Conservation (phyloP, 768 basidiomycete genomes). For the Lentinula lateritia region DNA sequence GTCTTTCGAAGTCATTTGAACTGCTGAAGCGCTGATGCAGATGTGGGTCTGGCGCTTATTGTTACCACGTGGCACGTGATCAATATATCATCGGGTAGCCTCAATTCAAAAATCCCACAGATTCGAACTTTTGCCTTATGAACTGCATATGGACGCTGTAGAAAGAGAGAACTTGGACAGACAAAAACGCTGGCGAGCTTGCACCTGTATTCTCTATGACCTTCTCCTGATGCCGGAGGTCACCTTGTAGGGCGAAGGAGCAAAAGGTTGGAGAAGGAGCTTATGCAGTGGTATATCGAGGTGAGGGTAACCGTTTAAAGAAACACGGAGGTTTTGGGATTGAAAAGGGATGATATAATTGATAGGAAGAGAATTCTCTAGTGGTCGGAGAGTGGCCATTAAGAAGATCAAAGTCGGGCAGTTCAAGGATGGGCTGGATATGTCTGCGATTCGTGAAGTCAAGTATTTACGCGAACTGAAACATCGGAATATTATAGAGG, state of each 20-base stretch:
- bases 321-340: neutral
- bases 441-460: slow-evolving; percentile 98
- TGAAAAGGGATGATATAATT: no score
- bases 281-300: slow-evolving; percentile 94
- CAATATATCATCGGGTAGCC: no score
- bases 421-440: slow-evolving; percentile 97
- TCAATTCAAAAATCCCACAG: no score
- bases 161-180: slow-evolving; percentile 72
- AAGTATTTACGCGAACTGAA: slow-evolving; percentile 92
- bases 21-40: no score
- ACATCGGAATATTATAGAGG: slow-evolving; percentile 95
- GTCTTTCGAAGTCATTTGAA: no score
- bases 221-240: neutral
- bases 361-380: slow-evolving; percentile 67
- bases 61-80: neutral
- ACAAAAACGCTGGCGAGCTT: slow-evolving; percentile 59
- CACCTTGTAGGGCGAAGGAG: slow-evolving; percentile 60
- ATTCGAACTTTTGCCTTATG: no score
- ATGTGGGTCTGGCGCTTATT: no score
- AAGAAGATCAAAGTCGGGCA: slow-evolving; percentile 98
- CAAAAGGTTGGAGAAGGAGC: slow-evolving; percentile 87
- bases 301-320: slow-evolving; percentile 30
- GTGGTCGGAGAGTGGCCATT: slow-evolving; percentile 86
- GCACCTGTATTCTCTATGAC: neutral
- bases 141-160: slow-evolving; percentile 64